A percentile compares a stretch with the other conserved stretches of the same genome.
phyloP scores from a whole-genome alignment of 371 early-diverging fungal genomes.

The Mucor saturninus region DNA sequence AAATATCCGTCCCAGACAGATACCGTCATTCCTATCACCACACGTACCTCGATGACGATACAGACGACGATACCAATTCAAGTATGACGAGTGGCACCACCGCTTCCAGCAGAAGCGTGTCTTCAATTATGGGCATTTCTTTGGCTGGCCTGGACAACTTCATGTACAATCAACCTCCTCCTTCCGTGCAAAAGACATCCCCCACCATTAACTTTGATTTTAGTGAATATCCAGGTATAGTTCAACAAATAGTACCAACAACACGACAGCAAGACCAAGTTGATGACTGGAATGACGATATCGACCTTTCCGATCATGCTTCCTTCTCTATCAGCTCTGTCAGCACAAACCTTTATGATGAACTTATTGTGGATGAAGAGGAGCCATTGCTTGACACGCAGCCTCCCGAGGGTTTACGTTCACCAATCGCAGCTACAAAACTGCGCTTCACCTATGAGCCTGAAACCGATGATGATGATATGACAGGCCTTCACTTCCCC shows the following conservation, averaged over 20 bases:
- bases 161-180: constrained; percentile 27
- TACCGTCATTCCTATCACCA: constrained; percentile 10
- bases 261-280: constrained; percentile 16
- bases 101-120: constrained; percentile 1
- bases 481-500: constrained; percentile 36
- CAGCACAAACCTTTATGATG: background rate
- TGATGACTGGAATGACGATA: constrained; percentile 40
- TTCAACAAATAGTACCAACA: constrained; percentile 10
- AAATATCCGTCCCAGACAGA: constrained; percentile 29
- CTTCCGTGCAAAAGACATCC: background rate
- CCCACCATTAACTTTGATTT: background rate
- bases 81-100: constrained; percentile 27
- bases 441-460: too few species aligned
- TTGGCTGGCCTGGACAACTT: constrained; percentile 34
- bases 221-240: constrained; percentile 13
- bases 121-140: constrained; percentile 5
- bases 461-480: constrained; percentile 18
- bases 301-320: constrained; percentile 17
- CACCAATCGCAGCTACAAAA: too few species aligned
- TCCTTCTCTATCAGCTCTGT: background rate
- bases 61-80: constrained; percentile 34
- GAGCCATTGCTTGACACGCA: background rate
- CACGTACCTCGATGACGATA: constrained; percentile 27
- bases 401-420: too few species aligned
- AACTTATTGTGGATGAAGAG: background rate